Percentiles rank a stretch among this genome's conserved stretches.
These are phyloP conservation scores for Cladosporium velox DNA, from an alignment of 2,329 filamentous ascomycete species.

Conservation along the genomic window DNA sequence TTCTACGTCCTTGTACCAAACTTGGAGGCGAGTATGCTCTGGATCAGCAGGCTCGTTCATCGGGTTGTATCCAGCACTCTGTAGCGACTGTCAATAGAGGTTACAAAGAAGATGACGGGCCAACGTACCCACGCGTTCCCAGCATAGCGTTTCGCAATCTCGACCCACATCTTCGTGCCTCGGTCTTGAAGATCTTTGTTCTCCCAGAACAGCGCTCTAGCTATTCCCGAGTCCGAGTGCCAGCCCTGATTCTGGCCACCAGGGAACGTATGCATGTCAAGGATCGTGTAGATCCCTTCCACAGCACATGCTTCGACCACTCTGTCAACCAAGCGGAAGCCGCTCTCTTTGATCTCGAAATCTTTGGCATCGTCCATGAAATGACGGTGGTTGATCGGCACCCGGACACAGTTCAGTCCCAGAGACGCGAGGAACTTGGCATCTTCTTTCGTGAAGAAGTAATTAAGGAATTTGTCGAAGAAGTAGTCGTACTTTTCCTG, in stretches of 20 bases:
- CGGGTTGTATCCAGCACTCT: conserved; percentile 53
- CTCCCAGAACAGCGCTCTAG: conserved; percentile 54
- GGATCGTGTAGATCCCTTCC: conserved; percentile 53
- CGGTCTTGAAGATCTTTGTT: conserved; percentile 54
- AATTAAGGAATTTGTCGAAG: conserved; percentile 58
- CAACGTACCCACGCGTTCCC: conserved; percentile 45
- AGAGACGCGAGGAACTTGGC: conserved; percentile 59
- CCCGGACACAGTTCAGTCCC: conserved; percentile 59
- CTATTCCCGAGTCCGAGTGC: conserved; percentile 52
- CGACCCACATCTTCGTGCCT: conserved; percentile 52
- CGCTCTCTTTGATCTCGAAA: conserved; percentile 44
- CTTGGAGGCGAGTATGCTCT: conserved; percentile 47
- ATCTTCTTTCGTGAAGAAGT: conserved; percentile 62
- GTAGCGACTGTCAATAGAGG: background rate
- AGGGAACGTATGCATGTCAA: conserved; percentile 53
- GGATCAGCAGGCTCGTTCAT: conserved; percentile 56
- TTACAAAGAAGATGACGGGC: background rate
- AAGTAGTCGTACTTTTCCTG: conserved; percentile 61
- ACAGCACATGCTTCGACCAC: conserved; percentile 52
- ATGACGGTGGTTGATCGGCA: conserved; percentile 64
- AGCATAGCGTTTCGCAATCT: conserved; percentile 49
- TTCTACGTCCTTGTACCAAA: conserved; percentile 51
- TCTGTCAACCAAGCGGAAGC: conserved; percentile 54
- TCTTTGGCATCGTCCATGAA: conserved; percentile 52
- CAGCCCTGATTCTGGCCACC: conserved; percentile 55